Base-by-base conservation (phyloP, 371 early-diverging fungal genomes). In the Apophysomyces ossiformis region DNA sequence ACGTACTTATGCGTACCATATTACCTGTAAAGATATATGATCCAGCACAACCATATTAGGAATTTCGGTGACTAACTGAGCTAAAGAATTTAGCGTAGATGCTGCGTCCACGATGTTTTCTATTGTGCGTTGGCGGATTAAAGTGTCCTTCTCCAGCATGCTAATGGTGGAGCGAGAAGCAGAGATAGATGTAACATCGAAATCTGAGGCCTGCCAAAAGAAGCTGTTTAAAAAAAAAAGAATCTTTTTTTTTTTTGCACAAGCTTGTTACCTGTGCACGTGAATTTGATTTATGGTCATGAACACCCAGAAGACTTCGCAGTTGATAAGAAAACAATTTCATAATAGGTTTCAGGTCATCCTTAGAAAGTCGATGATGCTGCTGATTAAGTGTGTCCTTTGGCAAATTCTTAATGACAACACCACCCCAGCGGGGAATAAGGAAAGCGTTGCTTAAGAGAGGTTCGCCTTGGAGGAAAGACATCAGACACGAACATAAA, bases 381-480 rank as follows among this genome's bases (percentile, higher is more conserved):
- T 58, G 57, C 47, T 61, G 58, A 12, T 37, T 45, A 54, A 57
- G 38, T 37, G 65, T 46, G 45, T 57, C 39, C 1, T 57, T 64
- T 1, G 79, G 79, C 18, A 78, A 74, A 44, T 96, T 96, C 13
- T 79, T 72, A 45, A 98, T 89, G 0, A 84, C 79, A 38, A 97
- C 82, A 16, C 97, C 97, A 13, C 98, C 98, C 96, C 96, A 98
- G 16, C 92, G 91, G 46, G 96, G 95, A 41, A 97, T 89, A 35
- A 94, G 64, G 65, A 97, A 98, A 0, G 94, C 91, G 67, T 94
- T 95, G 58, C 84, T 86, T 15, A 71, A 64, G 7, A 79, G 61
- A 3, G 78, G 74, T 37, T 78, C 72, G 21, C 69, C 81, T 71
- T 50, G 7, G 36, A 4, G 7, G 7, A 64, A 26, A 26, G 26